Evolutionary conservation across 2,329 filamentous ascomycete genomes (phyloP).

Genomic region (Fusarium keratoplasticum): DNA sequence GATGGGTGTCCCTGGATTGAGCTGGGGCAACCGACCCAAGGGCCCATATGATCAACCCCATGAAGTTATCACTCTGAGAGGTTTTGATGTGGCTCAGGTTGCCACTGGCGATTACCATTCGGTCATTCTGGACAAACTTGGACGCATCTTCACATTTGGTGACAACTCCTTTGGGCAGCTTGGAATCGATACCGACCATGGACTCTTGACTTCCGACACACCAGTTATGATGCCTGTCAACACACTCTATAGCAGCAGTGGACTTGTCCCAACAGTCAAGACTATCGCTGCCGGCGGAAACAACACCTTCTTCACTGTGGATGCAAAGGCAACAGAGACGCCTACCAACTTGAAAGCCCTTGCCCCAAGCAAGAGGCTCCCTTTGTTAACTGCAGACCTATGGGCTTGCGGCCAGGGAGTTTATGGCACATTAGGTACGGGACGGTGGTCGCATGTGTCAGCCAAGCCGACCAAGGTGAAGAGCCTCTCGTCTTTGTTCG

Average conservation of each 20-base stretch:
- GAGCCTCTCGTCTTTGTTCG: constrained; percentile 82
- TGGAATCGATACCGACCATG: constrained; percentile 77
- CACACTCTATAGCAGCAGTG: constrained; percentile 77
- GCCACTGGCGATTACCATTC: constrained; percentile 91
- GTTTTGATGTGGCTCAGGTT: constrained; percentile 77
- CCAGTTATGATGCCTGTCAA: constrained; percentile 78
- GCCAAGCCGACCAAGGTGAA: constrained; percentile 83
- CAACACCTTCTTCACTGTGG: constrained; percentile 89
- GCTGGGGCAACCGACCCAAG: constrained; percentile 79
- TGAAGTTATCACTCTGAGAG: constrained; percentile 78
- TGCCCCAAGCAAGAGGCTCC: constrained; percentile 49
- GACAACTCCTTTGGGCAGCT: constrained; percentile 94
- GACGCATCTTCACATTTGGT: constrained; percentile 86
- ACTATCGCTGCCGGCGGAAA: constrained; percentile 85
- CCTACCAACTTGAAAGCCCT: constrained; percentile 29
- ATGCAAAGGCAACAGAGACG: constrained; percentile 68
- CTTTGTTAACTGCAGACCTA: constrained; percentile 66
- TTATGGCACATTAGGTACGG: constrained; percentile 83
- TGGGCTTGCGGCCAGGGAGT: constrained; percentile 92
- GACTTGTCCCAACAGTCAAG: constrained; percentile 74
- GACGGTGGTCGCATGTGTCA: constrained; percentile 90
- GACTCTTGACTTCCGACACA: constrained; percentile 72
- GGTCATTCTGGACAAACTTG: constrained; percentile 78
- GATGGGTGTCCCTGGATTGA: constrained; percentile 85
- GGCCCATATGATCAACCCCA: constrained; percentile 86